Percentiles rank a stretch among this genome's conserved stretches.
Conservation (phyloP, 345 rosid genomes). For the Psidium friedrichsthalianum region DNA sequence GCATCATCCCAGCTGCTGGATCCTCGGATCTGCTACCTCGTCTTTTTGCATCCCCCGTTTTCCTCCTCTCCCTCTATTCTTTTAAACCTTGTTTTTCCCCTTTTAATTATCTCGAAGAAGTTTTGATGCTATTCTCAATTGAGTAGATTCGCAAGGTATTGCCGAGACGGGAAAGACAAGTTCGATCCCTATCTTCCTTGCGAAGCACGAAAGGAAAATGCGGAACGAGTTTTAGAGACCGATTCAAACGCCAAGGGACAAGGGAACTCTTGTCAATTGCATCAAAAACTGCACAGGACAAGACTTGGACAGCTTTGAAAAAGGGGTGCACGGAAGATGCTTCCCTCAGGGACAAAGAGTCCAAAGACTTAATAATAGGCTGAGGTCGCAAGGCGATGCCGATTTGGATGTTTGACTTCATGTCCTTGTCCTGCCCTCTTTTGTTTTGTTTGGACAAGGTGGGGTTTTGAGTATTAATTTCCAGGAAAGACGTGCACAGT, state of each 20-base stretch:
- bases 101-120: neutral
- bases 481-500: neutral
- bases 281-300: neutral
- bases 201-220: neutral
- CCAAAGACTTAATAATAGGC: slow-evolving; percentile 2
- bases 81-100: neutral
- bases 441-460: neutral
- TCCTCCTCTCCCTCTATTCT: neutral
- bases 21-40: neutral
- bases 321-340: neutral
- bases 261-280: neutral
- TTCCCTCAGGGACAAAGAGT: neutral
- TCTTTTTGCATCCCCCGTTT: neutral
- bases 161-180: neutral
- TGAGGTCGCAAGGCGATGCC: slow-evolving; percentile 12
- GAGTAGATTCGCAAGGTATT: neutral
- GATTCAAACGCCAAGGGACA: neutral
- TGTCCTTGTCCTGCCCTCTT: neutral
- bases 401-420: neutral
- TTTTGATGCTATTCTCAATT: neutral
- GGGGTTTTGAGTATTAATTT: neutral
- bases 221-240: neutral
- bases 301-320: neutral
- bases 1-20: neutral
- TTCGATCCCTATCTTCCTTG: neutral